Conservation (phyloP, 805 yeast genomes). For the Myxozyma lipomycoides region DNA sequence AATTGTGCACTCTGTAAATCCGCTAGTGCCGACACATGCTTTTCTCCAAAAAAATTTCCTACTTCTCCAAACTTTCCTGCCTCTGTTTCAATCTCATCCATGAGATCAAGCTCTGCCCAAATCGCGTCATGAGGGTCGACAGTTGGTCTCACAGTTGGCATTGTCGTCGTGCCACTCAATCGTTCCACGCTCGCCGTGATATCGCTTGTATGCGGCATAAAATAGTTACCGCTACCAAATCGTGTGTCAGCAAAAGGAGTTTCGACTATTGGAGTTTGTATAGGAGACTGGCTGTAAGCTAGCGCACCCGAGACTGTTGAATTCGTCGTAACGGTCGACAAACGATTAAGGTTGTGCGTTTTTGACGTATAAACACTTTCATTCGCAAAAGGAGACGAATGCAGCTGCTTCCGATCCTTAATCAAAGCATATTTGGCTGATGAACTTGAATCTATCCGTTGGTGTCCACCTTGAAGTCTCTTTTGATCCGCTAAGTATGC, state of each 20-base stretch:
- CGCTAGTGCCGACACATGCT: constrained; percentile 50
- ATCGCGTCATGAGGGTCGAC: constrained; percentile 63
- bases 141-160: constrained; percentile 6
- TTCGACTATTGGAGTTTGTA: background rate
- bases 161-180: constrained; percentile 12
- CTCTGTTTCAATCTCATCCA: constrained; percentile 70
- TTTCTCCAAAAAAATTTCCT: constrained; percentile 40
- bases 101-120: constrained; percentile 83
- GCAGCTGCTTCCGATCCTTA: constrained; percentile 1
- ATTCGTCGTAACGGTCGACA: constrained; percentile 2
- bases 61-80: constrained; percentile 39
- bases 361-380: too few species aligned
- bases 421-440: background rate
- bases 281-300: constrained; percentile 1
- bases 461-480: background rate
- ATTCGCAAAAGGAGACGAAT: background rate
- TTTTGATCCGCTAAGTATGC: background rate
- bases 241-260: background rate
- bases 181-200: constrained; percentile 8
- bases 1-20: constrained; percentile 56
- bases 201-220: constrained; percentile 7
- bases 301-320: constrained; percentile 3
- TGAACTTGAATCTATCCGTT: too few species aligned
- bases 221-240: background rate
- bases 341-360: background rate